phyloP scores from a whole-genome alignment of 176 grass and related monocot genomes.

The Rhynchospora breviuscula region DNA sequence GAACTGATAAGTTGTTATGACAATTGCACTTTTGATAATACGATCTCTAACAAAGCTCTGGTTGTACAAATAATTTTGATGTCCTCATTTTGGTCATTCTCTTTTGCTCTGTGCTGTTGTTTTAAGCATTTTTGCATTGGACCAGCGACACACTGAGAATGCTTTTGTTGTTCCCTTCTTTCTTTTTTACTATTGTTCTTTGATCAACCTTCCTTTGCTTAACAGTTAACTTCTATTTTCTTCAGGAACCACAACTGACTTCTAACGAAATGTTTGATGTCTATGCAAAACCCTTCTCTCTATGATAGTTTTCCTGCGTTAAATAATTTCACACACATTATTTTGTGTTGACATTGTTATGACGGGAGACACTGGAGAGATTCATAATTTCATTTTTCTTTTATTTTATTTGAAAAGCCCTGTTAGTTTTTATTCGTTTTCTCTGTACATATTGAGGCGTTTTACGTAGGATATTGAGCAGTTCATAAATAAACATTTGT shows the following conservation, averaged over 20 bases:
- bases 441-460: constrained; percentile 5
- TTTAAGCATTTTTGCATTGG: neutral
- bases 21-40: neutral
- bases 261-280: constrained; percentile 60
- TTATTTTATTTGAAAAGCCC: neutral
- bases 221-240: constrained; percentile 11
- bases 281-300: constrained; percentile 76
- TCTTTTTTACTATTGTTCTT: neutral
- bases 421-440: neutral
- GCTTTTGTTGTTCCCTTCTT: constrained; percentile 3
- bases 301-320: constrained; percentile 32
- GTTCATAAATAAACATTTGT: neutral
- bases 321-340: neutral
- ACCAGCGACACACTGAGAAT: neutral
- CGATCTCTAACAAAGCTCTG: neutral
- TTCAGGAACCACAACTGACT: constrained; percentile 91
- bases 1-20: neutral
- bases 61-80: neutral
- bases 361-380: neutral
- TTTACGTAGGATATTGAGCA: neutral
- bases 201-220: neutral
- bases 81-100: neutral
- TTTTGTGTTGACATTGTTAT: neutral
- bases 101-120: neutral
- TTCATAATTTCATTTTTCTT: neutral